Percentiles rank a stretch among this genome's conserved stretches.
These are phyloP conservation scores for Globisporangium camurandrum DNA, from an alignment of 352 stramenopile genomes.

Conservation along the genomic window DNA sequence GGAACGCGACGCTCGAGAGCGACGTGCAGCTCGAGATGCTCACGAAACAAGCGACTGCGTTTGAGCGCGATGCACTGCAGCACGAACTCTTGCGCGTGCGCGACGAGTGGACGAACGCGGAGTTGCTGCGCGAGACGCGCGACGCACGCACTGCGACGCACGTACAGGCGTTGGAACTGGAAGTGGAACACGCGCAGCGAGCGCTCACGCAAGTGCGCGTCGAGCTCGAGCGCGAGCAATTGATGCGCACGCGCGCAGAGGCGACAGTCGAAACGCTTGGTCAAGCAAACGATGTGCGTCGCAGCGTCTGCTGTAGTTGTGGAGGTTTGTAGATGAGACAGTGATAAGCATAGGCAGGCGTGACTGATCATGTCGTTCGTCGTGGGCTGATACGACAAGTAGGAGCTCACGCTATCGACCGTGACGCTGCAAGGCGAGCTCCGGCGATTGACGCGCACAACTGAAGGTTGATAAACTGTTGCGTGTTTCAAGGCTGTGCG, in stretches of 20 bases:
- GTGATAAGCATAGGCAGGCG: not conserved
- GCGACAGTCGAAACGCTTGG: constrained; percentile 22
- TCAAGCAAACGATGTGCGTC: constrained; percentile 25
- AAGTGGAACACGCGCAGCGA: constrained; percentile 40
- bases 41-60: constrained; percentile 26
- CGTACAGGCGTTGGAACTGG: constrained; percentile 42
- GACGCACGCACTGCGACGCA: constrained; percentile 35
- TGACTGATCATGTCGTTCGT: too few species aligned
- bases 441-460: constrained; percentile 22
- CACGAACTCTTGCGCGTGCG: constrained; percentile 26
- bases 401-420: constrained; percentile 31
- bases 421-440: constrained; percentile 28
- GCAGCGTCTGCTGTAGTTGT: not conserved
- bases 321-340: not conserved
- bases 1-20: constrained; percentile 33
- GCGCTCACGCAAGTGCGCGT: constrained; percentile 27
- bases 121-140: constrained; percentile 12
- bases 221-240: constrained; percentile 44
- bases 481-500: not conserved
- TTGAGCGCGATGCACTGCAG: constrained; percentile 38
- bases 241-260: constrained; percentile 35
- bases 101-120: constrained; percentile 35
- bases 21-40: constrained; percentile 54
- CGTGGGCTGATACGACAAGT: too few species aligned
- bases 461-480: constrained; percentile 16